A percentile compares a stretch with the other conserved stretches of the same genome.
Conservation (phyloP, 345 rosid species). For the Salix viminalis region DNA sequence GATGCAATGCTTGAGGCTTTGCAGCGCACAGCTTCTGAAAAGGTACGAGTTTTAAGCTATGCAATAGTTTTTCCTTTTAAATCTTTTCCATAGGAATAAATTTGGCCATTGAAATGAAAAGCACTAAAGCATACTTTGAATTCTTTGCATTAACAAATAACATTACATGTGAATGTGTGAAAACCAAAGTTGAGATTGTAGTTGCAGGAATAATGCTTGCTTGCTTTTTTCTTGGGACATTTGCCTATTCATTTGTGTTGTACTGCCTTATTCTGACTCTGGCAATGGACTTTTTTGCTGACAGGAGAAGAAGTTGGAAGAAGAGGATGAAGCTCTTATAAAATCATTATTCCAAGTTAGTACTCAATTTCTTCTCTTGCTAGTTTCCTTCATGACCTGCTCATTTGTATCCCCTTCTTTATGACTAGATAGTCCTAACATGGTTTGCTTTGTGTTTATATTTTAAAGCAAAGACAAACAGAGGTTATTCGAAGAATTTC, state of each 20-base stretch:
- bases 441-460: neutral
- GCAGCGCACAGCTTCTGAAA: constrained; percentile 58
- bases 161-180: neutral
- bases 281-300: neutral
- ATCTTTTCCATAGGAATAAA: too few relatives aligned
- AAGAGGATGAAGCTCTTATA: constrained; percentile 70
- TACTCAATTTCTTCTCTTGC: constrained; percentile 10
- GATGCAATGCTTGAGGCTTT: constrained; percentile 90
- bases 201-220: neutral
- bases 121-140: neutral
- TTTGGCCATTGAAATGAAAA: neutral
- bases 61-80: neutral
- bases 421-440: neutral
- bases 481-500: constrained; percentile 56
- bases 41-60: constrained; percentile 40
- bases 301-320: constrained; percentile 58
- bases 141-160: neutral
- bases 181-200: neutral
- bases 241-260: neutral
- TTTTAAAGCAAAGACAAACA: constrained; percentile 33
- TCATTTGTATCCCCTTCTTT: neutral
- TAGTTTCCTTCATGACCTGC: neutral
- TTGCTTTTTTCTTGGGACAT: neutral
- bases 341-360: constrained; percentile 58
- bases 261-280: neutral